phyloP scores from a whole-genome alignment of 148 eudicot species.

The Silene conica region DNA sequence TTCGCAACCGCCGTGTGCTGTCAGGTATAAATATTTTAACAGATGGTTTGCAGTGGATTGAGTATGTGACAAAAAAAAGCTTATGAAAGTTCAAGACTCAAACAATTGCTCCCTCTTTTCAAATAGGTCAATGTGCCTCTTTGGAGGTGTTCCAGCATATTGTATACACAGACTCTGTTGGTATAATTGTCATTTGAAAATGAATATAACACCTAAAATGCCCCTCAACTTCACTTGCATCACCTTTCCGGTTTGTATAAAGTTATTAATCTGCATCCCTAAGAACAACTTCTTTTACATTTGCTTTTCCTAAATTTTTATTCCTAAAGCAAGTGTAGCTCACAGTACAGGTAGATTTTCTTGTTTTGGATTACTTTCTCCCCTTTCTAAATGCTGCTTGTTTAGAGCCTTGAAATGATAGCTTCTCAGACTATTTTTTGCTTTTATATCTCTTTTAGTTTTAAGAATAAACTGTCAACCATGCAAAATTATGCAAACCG shows the following conservation, averaged over 20 bases:
- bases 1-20: conserved; percentile 66
- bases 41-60: background rate
- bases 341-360: background rate
- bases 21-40: conserved; percentile 36
- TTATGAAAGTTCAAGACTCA: background rate
- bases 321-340: no score
- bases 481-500: conserved; percentile 1
- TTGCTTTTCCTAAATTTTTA: no score
- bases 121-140: no score
- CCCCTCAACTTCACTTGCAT: no score
- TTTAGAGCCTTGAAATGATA: background rate
- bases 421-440: background rate
- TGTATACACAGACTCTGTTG: no score
- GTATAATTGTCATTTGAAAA: no score
- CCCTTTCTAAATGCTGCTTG: background rate
- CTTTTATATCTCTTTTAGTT: background rate
- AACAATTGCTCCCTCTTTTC: background rate
- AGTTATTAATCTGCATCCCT: no score
- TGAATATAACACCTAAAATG: no score
- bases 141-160: no score
- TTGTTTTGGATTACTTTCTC: background rate
- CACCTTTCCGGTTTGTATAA: no score
- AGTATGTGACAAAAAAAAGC: background rate
- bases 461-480: background rate
- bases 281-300: no score